Conservation (phyloP, 2,329 filamentous ascomycete genomes). For the Tolypocladium album region DNA sequence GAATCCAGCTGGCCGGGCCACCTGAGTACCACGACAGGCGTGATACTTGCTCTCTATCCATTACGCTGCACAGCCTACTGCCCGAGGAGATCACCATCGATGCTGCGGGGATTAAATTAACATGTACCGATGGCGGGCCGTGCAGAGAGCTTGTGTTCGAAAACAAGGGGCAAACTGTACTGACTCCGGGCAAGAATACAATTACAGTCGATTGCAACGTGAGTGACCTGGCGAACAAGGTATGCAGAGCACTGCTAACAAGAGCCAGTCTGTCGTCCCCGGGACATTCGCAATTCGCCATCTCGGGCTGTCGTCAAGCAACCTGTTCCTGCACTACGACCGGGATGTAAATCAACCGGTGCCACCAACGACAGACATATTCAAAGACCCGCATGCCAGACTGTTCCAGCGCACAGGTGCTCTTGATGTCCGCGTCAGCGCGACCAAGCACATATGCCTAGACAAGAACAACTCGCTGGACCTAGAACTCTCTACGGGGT, state of each 20-base stretch:
- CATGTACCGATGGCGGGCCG: slow-evolving; percentile 41
- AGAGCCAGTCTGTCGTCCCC: slow-evolving; percentile 46
- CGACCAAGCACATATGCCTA: slow-evolving; percentile 64
- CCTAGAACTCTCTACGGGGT: slow-evolving; percentile 60
- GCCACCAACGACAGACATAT: slow-evolving; percentile 35
- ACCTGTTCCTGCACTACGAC: slow-evolving; percentile 56
- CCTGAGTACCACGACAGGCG: slow-evolving; percentile 58
- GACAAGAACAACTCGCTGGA: slow-evolving; percentile 71
- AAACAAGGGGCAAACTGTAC: slow-evolving; percentile 11
- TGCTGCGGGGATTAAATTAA: slow-evolving; percentile 51
- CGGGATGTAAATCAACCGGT: slow-evolving; percentile 39
- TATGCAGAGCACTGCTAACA: slow-evolving; percentile 14
- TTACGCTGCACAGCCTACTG: slow-evolving; percentile 63
- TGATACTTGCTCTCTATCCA: slow-evolving; percentile 63
- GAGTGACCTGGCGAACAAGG: slow-evolving; percentile 8
- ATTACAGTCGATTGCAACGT: slow-evolving; percentile 25
- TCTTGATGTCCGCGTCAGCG: slow-evolving; percentile 55
- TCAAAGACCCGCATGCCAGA: slow-evolving; percentile 52
- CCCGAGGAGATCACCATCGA: slow-evolving; percentile 60
- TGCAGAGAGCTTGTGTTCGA: slow-evolving; percentile 44
- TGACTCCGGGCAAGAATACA: slow-evolving; percentile 38
- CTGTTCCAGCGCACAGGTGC: slow-evolving; percentile 62
- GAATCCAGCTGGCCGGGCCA: slow-evolving; percentile 55
- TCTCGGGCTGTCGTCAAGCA: slow-evolving; percentile 52
- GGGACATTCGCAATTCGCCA: slow-evolving; percentile 69